Evolutionary conservation across 2,329 filamentous ascomycete genomes (phyloP).

Genomic region (Venturia nashicola): DNA sequence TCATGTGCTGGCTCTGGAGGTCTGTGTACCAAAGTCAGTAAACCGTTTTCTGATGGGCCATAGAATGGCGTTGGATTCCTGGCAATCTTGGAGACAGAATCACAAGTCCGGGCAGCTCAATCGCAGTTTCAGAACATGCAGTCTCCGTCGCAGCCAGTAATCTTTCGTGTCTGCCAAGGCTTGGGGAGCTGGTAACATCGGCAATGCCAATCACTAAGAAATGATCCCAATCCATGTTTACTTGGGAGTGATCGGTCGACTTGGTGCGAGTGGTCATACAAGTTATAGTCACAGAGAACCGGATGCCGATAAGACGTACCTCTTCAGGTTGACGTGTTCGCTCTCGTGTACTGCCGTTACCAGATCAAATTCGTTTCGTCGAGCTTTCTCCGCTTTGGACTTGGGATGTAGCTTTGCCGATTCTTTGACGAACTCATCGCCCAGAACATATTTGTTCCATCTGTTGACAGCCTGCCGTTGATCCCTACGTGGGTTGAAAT

Average conservation of each 20-base stretch:
- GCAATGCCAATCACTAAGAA: no score
- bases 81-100: no score
- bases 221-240: neutral
- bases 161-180: no score
- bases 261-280: no score
- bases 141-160: no score
- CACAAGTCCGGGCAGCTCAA: no score
- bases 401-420: slow-evolving; percentile 52
- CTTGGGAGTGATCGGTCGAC: neutral
- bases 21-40: slow-evolving; percentile 14
- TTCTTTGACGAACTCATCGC: slow-evolving; percentile 54
- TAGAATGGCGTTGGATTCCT: no score
- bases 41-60: no score
- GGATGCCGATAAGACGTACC: neutral
- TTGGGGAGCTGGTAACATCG: no score
- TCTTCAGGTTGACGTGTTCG: slow-evolving; percentile 42
- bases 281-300: no score
- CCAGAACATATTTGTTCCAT: slow-evolving; percentile 61
- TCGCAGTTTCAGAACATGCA: no score
- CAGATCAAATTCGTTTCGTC: slow-evolving; percentile 56
- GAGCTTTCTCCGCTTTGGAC: slow-evolving; percentile 52
- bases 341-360: slow-evolving; percentile 55
- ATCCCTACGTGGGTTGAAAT: slow-evolving; percentile 55
- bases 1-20: slow-evolving; percentile 54
- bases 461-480: slow-evolving; percentile 66